These are phyloP conservation scores for Phytopythium oedochilum DNA, from an alignment of 352 stramenopile species.

Conservation along the genomic window DNA sequence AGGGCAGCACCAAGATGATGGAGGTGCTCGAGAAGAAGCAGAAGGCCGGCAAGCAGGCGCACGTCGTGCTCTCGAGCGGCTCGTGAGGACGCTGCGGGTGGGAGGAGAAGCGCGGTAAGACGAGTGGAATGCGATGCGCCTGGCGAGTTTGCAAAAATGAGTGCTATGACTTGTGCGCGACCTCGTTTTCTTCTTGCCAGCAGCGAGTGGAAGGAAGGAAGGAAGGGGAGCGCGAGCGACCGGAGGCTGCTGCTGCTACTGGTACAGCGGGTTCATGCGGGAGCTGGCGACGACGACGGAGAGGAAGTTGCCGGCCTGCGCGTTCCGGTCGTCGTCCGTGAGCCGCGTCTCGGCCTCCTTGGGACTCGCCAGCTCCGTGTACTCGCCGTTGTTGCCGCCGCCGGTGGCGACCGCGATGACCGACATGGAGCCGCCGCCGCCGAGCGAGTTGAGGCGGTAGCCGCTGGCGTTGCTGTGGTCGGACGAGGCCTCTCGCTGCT, in stretches of 20 bases:
- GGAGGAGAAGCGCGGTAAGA: too few relatives aligned
- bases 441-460: not conserved
- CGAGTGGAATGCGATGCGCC: not conserved
- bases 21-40: constrained; percentile 84
- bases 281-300: constrained; percentile 60
- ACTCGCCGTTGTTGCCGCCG: constrained; percentile 26
- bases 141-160: not conserved
- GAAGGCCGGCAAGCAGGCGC: constrained; percentile 72
- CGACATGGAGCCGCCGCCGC: not conserved
- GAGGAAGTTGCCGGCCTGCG: constrained; percentile 29
- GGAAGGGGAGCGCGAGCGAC: not conserved
- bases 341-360: constrained; percentile 35
- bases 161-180: not conserved
- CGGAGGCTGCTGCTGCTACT: constrained; percentile 13
- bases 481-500: constrained; percentile 6
- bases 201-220: not conserved
- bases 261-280: constrained; percentile 55
- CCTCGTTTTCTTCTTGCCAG: not conserved
- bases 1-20: constrained; percentile 84
- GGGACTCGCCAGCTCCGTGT: constrained; percentile 34
- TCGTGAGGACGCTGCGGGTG: constrained; percentile 14
- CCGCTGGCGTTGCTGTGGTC: too few relatives aligned
- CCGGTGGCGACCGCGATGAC: not conserved
- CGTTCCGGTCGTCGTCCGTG: constrained; percentile 33
- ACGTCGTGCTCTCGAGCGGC: constrained; percentile 77